Evolutionary conservation across 2,329 filamentous ascomycete species (phyloP), one percentile per base, ranked within the genome.

Genomic region (Calonectria naviculata): DNA sequence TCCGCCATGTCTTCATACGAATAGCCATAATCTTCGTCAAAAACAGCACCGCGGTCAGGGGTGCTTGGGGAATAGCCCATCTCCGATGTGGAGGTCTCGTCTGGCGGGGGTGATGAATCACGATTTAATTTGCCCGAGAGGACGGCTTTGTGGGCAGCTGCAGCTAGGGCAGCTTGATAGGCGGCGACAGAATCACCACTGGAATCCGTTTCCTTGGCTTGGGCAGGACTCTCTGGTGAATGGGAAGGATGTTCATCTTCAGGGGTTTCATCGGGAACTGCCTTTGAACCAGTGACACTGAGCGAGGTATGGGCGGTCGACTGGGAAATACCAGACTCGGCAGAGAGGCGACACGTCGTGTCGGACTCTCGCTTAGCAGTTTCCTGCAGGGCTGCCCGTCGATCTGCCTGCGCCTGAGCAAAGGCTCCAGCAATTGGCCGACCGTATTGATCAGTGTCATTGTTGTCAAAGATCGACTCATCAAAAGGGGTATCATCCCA

Each of bases 131-230:
- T 92, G 3, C 94, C 94, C 42, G 92, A 92, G 1, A 91, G 91
- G 26, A 91, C 93, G 7, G 95, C 95, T 79, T 93, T 89, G 72
- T 93, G 92, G 12, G 95, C 93, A 8, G 95, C 96, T 56, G 93
- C 92, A 2, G 94, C 95, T 5, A 98, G 87, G 1, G 95, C 95
- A 64, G 93, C 93, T 79, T 98, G 95, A 78, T 98, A 96, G 1
- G 91, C 93, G 47, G 91, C 91, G 68, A 85, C 83, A 31, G 78
- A 70, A 36, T 78, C 75, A 17, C 69, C 62, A 10, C 65, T 72
- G 7, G 67, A 46, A n/a, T 67, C 47, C 15, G 72, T 67, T 7
- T 24, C 68, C 3, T 72, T 73, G 28, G 65, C 63, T 36, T 70
- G 44, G 21, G 61, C 68, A 28, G 71, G 34, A 44, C 52, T 71